Evolutionary conservation across 257 asterid genomes (phyloP).

Genomic region (Cruciata laevipes): DNA sequence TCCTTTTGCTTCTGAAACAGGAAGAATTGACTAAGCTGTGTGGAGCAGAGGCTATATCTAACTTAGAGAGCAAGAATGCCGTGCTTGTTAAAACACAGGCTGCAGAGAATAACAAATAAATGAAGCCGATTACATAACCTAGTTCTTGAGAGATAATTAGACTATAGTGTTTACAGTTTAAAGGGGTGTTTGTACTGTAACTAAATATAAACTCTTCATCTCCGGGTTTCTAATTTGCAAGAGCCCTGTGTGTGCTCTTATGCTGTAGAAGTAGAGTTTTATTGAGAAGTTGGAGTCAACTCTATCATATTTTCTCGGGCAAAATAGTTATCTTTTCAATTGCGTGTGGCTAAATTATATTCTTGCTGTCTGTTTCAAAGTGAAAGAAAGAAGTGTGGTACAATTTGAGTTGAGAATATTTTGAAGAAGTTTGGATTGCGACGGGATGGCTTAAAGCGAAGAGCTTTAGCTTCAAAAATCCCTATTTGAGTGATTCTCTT

Average conservation of each 20-base stretch:
- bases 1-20: constrained; percentile 30
- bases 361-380: neutral
- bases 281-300: neutral
- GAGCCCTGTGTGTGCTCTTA: constrained; percentile 10
- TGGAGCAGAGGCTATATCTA: constrained; percentile 56
- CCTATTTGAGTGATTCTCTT: neutral
- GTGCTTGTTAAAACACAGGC: constrained; percentile 28
- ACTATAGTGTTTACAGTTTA: constrained; percentile 17
- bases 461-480: neutral
- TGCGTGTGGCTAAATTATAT: neutral
- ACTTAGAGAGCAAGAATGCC: constrained; percentile 34
- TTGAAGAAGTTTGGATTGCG: constrained; percentile 4
- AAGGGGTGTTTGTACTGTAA: constrained; percentile 18
- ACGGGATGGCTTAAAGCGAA: neutral
- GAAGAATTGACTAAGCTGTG: constrained; percentile 54
- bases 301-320: neutral
- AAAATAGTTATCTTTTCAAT: neutral
- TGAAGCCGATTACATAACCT: constrained; percentile 16
- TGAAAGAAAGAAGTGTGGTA: neutral
- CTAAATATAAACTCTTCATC: constrained; percentile 10
- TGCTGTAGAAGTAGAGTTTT: constrained; percentile 6
- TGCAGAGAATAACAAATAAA: constrained; percentile 44
- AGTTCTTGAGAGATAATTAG: constrained; percentile 12
- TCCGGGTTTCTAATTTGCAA: constrained; percentile 4
- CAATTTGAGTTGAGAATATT: neutral